Conservation (phyloP, 192 early-diverging fungal genomes). For the Lobosporangium transversale region DNA sequence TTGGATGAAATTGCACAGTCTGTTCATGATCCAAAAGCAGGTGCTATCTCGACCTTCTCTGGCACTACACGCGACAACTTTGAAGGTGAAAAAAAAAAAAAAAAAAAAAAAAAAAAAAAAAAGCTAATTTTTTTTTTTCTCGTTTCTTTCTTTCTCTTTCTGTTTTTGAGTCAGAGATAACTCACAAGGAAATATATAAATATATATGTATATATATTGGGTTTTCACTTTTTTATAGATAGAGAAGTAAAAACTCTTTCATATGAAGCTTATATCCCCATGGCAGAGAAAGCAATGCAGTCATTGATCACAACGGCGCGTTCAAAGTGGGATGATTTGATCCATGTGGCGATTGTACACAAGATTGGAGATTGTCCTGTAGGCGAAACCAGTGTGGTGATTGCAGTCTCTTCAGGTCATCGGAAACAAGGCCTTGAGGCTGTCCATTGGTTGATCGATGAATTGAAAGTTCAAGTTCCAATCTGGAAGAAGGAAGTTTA, state of each 20-base stretch:
- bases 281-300: slow-evolving; percentile 82
- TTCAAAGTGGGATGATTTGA: slow-evolving; percentile 66
- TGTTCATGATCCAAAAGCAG: slow-evolving; percentile 75
- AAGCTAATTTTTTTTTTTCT: no score
- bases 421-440: slow-evolving; percentile 80
- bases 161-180: no score
- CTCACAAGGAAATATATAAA: no score
- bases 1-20: slow-evolving; percentile 68
- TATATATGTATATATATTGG: no score
- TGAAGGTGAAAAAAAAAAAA: slow-evolving; percentile 63
- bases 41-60: slow-evolving; percentile 89
- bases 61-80: slow-evolving; percentile 91
- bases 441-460: slow-evolving; percentile 85
- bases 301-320: slow-evolving; percentile 72
- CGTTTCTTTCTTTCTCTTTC: not conserved
- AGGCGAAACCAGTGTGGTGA: slow-evolving; percentile 83
- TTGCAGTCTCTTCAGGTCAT: slow-evolving; percentile 84
- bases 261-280: slow-evolving; percentile 89
- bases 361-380: slow-evolving; percentile 81
- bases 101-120: no score
- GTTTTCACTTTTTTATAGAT: slow-evolving; percentile 30
- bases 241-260: slow-evolving; percentile 78
- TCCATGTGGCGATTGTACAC: slow-evolving; percentile 82
- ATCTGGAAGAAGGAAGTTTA: slow-evolving; percentile 97
- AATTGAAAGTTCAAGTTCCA: slow-evolving; percentile 86